Evolutionary conservation across 306 rosid genomes (phyloP), one percentile per base, ranked within the genome.

Genomic region (Chamaecrista fasciculata): DNA sequence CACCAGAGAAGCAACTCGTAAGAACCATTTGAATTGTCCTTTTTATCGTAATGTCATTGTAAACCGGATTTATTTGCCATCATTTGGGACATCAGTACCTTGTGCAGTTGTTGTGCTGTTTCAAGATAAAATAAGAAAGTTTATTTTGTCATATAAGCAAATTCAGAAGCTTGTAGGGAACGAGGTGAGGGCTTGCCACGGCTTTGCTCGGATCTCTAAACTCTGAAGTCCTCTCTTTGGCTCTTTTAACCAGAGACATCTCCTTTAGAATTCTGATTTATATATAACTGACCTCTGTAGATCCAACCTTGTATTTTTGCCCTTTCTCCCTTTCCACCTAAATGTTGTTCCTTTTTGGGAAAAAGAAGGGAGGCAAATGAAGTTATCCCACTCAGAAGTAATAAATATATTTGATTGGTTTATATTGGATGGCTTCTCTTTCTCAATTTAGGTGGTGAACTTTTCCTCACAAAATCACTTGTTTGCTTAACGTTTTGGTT

Each of bases 1-100:
- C 97, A 47, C 98, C 97, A 4, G 86, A 86, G 71, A 93, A 90
- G 83, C 98, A 93, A 82, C 94, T 88, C 73, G 98, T 93, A 70
- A 84, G 96, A 70, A 70, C 47, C 31, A 26, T 47, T 48, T 71
- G 48, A 57, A 44, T 53, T 47, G 40, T 60, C 62, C 15, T 16
- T 52, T 53, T 67, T 53, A 24, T 29, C 57, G 50, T 60, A 34
- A n/a, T 31, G 19, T 11, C 28, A 47, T 23, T 36, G 69, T 28
- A 57, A 33, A 10, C 18, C 15, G 65, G 62, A 20, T 65, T 42
- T 47, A 33, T 57, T 4, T n/a, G 20, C 44, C 44, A 28, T 36
- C 34, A 28, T 28, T 49, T 68, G 50, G 73, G 40, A 55, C 51
- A 37, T 50, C 48, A 28, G 49, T 63, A 58, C 56, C 40, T 53